These are phyloP conservation scores for Suillus fuscotomentosus DNA, from an alignment of 768 basidiomycete species.

Conservation along the genomic window DNA sequence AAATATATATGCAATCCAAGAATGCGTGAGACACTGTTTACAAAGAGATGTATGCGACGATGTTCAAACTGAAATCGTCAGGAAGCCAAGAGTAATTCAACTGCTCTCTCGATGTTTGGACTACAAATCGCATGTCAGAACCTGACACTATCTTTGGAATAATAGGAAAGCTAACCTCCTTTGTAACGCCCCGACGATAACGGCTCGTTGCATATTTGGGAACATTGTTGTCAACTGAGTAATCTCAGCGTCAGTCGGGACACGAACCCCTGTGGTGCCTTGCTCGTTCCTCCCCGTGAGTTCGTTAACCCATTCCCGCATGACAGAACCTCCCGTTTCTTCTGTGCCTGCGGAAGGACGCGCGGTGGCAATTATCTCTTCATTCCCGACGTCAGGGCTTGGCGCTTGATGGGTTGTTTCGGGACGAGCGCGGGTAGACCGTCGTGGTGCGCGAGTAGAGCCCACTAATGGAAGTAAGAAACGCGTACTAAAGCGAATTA, in stretches of 20 bases:
- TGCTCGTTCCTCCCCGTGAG: slow-evolving; percentile 64
- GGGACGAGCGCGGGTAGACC: slow-evolving; percentile 74
- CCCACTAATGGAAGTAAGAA: slow-evolving; percentile 70
- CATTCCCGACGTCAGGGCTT: slow-evolving; percentile 34
- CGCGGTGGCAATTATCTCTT: slow-evolving; percentile 67
- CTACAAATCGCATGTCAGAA: slow-evolving; percentile 35
- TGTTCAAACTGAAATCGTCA: slow-evolving; percentile 24
- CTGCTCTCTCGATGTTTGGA: slow-evolving; percentile 76
- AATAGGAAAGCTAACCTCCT: slow-evolving; percentile 57
- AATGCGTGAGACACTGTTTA: not conserved
- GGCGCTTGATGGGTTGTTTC: slow-evolving; percentile 37
- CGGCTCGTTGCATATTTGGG: slow-evolving; percentile 71
- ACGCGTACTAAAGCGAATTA: slow-evolving; percentile 54
- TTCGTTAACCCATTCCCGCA: slow-evolving; percentile 80
- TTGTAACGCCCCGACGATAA: slow-evolving; percentile 75
- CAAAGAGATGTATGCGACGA: not conserved
- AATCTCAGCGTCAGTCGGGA: slow-evolving; percentile 77
- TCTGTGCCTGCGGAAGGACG: slow-evolving; percentile 32
- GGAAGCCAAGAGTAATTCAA: slow-evolving; percentile 70
- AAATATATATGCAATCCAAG: not conserved
- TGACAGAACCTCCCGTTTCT: slow-evolving; percentile 46
- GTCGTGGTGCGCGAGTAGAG: slow-evolving; percentile 56
- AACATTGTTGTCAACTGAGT: slow-evolving; percentile 77
- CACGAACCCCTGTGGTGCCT: slow-evolving; percentile 56
- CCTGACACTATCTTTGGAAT: not conserved